phyloP scores from a whole-genome alignment of 2,329 filamentous ascomycete species.

The Fusarium xylarioides region DNA sequence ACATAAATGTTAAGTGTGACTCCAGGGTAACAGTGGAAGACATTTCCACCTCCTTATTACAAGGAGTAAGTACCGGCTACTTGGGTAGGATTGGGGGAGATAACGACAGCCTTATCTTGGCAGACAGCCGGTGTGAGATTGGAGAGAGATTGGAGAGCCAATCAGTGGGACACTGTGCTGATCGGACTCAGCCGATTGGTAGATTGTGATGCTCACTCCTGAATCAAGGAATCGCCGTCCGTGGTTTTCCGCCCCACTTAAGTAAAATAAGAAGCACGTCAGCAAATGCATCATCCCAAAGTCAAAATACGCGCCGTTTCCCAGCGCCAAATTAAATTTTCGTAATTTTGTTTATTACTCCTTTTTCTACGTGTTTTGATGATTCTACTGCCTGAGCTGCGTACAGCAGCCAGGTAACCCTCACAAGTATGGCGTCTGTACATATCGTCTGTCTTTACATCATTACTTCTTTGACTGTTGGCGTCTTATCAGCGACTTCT shows the following conservation, averaged over 20 bases:
- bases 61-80: background rate
- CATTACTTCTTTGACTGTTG: background rate
- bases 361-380: background rate
- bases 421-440: background rate
- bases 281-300: background rate
- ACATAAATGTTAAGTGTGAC: accelerated
- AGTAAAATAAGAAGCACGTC: background rate
- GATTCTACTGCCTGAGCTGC: background rate
- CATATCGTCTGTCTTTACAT: background rate
- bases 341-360: background rate
- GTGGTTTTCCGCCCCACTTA: background rate
- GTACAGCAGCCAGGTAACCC: background rate
- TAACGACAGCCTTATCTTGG: background rate
- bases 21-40: background rate
- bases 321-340: background rate
- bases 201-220: background rate
- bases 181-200: slow-evolving; percentile 3
- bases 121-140: background rate
- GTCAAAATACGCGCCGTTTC: background rate
- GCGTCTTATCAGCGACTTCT: background rate
- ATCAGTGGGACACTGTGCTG: background rate
- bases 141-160: slow-evolving; percentile 7
- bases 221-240: slow-evolving; percentile 16
- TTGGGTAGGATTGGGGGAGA: background rate
- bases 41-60: background rate